Evolutionary conservation across 495 filamentous ascomycete genomes (phyloP), one percentile per base, ranked within the genome.

Genomic region (Daldinia caldariorum): DNA sequence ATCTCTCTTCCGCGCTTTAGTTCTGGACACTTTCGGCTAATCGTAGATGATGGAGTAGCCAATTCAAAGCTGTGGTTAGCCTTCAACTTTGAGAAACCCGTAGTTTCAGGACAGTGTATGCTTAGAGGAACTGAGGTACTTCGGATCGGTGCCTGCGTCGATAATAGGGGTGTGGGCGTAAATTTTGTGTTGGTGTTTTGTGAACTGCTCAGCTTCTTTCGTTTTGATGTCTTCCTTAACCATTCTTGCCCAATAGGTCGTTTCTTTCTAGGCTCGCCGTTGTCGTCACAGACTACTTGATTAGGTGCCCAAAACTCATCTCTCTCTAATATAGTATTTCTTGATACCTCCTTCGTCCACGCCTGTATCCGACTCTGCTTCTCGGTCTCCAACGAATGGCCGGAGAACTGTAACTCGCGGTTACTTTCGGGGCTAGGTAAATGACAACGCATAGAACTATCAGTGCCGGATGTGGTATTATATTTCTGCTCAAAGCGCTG

Each of bases 241-340:
- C 73, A 79, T 45, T 66, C 63, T 43, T 51, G 66, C 13, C 43
- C 49, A 8, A 63, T 62, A 45, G 69, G 29, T 35, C 73, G 73
- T 62, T 73, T 79, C 55, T 57, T 68, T 56, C 32, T 31, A 1
- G 59, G 31, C 6, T 56, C 43, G 10, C 41, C 14, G 22, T 14
- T 45, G 5, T 50, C 51, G 41, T 63, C 37, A 16, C 16, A 9
- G 0, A 43, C 14, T 10, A 26, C 54, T n/a, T 63, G 47, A 6
- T 22, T 39, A 12, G 77, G 71, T 47, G 70, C 71, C 77, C 77
- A 79, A 41, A 79, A 79, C 26, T 47, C 2, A 34, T 79, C 74
- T 39, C 60, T 66, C 32, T 73, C 70, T 22, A 70, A 43, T 12
- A 22, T 41, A 29, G 37, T 18, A 29, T 47, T 49, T 56, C n/a